These are phyloP conservation scores for Sporisorium sorghi DNA, from an alignment of 1,284 basidiomycete genomes.

Conservation along the genomic window DNA sequence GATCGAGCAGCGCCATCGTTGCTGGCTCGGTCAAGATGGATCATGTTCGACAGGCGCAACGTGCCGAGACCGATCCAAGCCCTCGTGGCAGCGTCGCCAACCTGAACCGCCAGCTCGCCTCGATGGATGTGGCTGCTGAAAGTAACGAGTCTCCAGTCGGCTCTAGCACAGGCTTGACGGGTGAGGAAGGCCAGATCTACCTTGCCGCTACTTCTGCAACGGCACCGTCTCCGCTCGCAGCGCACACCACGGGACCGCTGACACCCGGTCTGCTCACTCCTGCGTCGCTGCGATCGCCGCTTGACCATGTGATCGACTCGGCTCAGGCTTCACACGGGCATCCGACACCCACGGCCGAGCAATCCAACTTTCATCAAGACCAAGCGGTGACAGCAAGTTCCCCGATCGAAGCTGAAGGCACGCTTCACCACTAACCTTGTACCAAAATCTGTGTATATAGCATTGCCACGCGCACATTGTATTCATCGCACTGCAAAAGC, in stretches of 20 bases:
- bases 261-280: slow-evolving; percentile 31
- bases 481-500: background rate
- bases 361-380: slow-evolving; percentile 9
- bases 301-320: slow-evolving; percentile 39
- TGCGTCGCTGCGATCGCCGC: slow-evolving; percentile 31
- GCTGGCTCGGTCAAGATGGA: slow-evolving; percentile 9
- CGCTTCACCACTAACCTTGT: background rate
- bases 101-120: background rate
- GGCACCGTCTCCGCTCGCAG: slow-evolving; percentile 14
- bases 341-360: slow-evolving; percentile 29
- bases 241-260: slow-evolving; percentile 19
- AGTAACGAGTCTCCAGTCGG: background rate
- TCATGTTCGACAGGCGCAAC: slow-evolving; percentile 5
- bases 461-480: background rate
- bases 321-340: slow-evolving; percentile 46
- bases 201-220: slow-evolving; percentile 35
- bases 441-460: background rate
- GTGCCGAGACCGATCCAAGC: slow-evolving; percentile 31
- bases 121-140: background rate
- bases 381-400: background rate
- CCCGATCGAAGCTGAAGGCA: slow-evolving; percentile 1
- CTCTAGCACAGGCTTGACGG: slow-evolving; percentile 29
- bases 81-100: slow-evolving; percentile 2
- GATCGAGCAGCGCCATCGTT: slow-evolving; percentile 25
- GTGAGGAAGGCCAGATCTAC: slow-evolving; percentile 31